These are phyloP conservation scores for Coemansia sp. DNA, from an alignment of 192 early-diverging fungal genomes.

Conservation along the genomic window DNA sequence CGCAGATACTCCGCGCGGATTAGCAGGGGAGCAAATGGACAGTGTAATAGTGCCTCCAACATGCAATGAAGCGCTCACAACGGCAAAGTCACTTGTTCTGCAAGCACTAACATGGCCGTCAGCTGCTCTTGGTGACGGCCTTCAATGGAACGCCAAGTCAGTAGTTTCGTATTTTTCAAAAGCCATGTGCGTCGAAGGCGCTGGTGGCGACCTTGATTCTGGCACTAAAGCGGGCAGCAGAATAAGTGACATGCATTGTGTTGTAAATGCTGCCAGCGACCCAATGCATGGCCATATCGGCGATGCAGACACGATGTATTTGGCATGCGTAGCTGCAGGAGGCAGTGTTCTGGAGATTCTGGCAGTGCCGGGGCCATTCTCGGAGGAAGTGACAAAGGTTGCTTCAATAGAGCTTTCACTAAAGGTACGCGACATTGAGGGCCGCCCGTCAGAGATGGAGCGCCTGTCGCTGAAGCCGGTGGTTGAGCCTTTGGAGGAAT, in stretches of 20 bases:
- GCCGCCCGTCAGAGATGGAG: slow-evolving; percentile 1
- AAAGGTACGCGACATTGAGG: background rate
- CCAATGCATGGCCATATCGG: background rate
- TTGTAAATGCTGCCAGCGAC: background rate
- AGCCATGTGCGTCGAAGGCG: background rate
- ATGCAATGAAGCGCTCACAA: slow-evolving; percentile 19
- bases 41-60: slow-evolving; percentile 1
- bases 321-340: slow-evolving; percentile 1
- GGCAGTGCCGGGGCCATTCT: background rate
- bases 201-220: background rate
- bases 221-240: background rate
- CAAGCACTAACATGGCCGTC: slow-evolving; percentile 39
- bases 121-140: slow-evolving; percentile 23
- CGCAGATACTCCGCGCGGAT: background rate
- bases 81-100: slow-evolving; percentile 12
- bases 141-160: slow-evolving; percentile 17
- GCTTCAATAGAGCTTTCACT: background rate
- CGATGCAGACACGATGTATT: slow-evolving; percentile 8
- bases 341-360: background rate
- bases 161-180: background rate
- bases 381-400: background rate
- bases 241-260: slow-evolving; percentile 6
- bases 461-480: background rate
- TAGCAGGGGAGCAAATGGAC: too few species aligned
- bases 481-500: background rate